A percentile compares a stretch with the other conserved stretches of the same genome.
Conservation (phyloP, 2,329 filamentous ascomycete genomes). For the Fusarium sp. region DNA sequence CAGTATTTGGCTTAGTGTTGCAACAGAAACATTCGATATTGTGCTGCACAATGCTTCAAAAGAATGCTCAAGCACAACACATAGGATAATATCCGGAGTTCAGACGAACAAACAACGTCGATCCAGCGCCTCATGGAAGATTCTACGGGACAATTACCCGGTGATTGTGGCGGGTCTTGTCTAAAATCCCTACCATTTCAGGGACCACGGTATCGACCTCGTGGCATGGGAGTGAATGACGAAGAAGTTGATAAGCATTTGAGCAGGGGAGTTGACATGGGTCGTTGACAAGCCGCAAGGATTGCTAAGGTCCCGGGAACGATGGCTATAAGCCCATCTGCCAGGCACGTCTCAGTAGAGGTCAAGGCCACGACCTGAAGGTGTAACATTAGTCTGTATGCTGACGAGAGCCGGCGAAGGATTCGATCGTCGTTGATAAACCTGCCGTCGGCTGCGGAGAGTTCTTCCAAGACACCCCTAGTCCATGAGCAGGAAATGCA, state of each 20-base stretch:
- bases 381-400: constrained; percentile 39
- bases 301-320: constrained; percentile 31
- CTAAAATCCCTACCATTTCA: constrained; percentile 18
- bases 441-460: neutral
- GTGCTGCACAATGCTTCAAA: neutral
- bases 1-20: constrained; percentile 10
- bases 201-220: constrained; percentile 18
- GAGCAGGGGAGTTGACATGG: constrained; percentile 18
- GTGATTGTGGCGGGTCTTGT: constrained; percentile 28
- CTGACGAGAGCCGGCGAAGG: constrained; percentile 16
- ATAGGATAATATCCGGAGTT: neutral
- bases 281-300: constrained; percentile 28
- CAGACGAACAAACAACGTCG: constrained; percentile 9
- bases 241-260: constrained; percentile 41
- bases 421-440: neutral
- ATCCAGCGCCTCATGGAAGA: constrained; percentile 19
- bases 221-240: constrained; percentile 35
- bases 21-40: neutral
- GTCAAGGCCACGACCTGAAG: constrained; percentile 34
- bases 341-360: constrained; percentile 31
- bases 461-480: constrained; percentile 2
- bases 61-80: neutral
- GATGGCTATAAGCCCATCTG: constrained; percentile 27
- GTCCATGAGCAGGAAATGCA: constrained; percentile 5
- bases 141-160: constrained; percentile 33